Conservation (phyloP, 2,329 filamentous ascomycete genomes). For the Dactylonectria estremocensis region DNA sequence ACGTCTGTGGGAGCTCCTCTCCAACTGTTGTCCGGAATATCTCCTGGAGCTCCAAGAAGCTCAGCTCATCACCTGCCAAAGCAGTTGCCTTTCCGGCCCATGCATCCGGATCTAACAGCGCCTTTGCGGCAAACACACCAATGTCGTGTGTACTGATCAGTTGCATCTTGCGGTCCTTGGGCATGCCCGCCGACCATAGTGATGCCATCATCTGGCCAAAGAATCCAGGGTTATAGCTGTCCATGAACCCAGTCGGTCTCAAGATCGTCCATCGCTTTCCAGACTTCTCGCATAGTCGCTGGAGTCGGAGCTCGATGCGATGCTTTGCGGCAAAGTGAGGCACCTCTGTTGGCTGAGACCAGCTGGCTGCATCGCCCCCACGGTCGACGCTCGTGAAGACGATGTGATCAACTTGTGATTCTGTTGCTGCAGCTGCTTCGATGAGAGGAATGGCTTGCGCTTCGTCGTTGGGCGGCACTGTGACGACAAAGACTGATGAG, state of each 20-base stretch:
- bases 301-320: conserved; percentile 34
- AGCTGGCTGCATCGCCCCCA: conserved; percentile 29
- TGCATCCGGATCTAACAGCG: too few relatives aligned
- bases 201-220: conserved; percentile 49
- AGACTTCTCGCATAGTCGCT: neutral
- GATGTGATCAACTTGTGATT: conserved; percentile 34
- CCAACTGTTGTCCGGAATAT: conserved; percentile 18
- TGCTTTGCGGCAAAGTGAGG: conserved; percentile 42
- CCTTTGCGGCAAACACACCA: conserved; percentile 20
- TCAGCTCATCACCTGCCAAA: too few relatives aligned
- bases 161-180: conserved; percentile 42
- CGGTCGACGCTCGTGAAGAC: conserved; percentile 40
- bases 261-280: conserved; percentile 45
- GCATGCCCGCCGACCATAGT: conserved; percentile 46
- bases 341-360: conserved; percentile 33
- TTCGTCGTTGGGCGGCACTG: conserved; percentile 47
- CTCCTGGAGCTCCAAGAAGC: neutral
- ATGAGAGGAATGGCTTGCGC: conserved; percentile 44
- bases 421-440: conserved; percentile 37
- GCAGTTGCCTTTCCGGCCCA: too few relatives aligned
- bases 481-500: conserved; percentile 47
- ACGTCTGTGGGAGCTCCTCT: conserved; percentile 25
- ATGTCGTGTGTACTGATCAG: conserved; percentile 48
- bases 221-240: conserved; percentile 43
- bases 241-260: conserved; percentile 49